Percentiles rank a stretch among this genome's conserved stretches.
phyloP scores from a whole-genome alignment of 2,329 filamentous ascomycete species.

The Dactylellina drechsleri region DNA sequence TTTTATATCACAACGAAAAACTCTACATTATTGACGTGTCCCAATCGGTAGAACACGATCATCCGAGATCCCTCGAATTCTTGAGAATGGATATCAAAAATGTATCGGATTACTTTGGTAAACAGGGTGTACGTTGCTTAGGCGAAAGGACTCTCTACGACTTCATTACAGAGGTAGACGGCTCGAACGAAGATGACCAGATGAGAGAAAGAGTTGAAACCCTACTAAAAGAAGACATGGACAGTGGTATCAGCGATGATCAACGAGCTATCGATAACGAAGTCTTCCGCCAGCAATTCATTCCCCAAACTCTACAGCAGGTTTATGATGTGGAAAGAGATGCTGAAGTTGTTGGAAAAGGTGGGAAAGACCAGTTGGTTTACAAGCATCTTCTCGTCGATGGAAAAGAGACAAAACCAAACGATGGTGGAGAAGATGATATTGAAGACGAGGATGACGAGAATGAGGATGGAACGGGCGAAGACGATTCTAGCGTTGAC shows the following conservation, averaged over 20 bases:
- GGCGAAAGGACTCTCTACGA: constrained; percentile 82
- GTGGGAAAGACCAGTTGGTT: constrained; percentile 79
- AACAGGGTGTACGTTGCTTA: constrained; percentile 78
- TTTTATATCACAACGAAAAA: constrained; percentile 83
- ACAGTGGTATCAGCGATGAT: constrained; percentile 60
- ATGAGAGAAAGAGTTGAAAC: constrained; percentile 33
- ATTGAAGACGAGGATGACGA: constrained; percentile 17
- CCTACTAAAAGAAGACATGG: constrained; percentile 63
- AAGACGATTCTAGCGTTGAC: constrained; percentile 32
- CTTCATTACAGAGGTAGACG: constrained; percentile 77
- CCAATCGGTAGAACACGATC: constrained; percentile 95
- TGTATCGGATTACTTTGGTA: constrained; percentile 87
- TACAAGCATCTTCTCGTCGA: constrained; percentile 86
- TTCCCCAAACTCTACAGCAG: constrained; percentile 92
- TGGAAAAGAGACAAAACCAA: constrained; percentile 61
- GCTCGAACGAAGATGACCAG: constrained; percentile 62
- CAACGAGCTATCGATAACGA: constrained; percentile 82
- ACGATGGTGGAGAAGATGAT: constrained; percentile 21
- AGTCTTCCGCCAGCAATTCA: constrained; percentile 95
- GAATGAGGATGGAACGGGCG: constrained; percentile 26
- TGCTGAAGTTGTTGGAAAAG: constrained; percentile 77
- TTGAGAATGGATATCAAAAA: constrained; percentile 99
- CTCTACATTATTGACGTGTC: constrained; percentile 97
- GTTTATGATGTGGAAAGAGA: constrained; percentile 97
- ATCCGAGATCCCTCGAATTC: constrained; percentile 91